Evolutionary conservation across 352 stramenopile species (phyloP), one percentile per base, ranked within the genome.

Genomic region (Globisporangium echinulatum): DNA sequence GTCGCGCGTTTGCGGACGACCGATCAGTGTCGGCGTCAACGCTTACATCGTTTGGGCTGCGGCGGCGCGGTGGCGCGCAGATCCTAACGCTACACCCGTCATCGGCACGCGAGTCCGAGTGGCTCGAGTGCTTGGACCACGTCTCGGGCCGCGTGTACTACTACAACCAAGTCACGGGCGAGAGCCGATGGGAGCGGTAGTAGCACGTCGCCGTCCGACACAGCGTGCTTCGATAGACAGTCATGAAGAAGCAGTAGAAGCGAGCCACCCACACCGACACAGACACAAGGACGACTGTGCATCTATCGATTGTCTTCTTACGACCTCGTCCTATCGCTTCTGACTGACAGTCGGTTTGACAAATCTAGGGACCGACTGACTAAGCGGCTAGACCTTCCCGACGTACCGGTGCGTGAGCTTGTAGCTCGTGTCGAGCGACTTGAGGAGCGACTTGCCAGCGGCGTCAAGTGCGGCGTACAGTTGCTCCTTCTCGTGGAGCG

Each of bases 401-500:
- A 72, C 83, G 66, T 90, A 95, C 52, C 85, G 82, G 74, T 95
- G 75, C 19, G 79, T 90, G 58, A 91, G 79, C 66, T 93, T 95
- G 79, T 91, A 95, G 60, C 68, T 89, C 13, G 70, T 87, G 63
- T 95, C 85, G 56, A 95, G 69, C 40, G 73, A 82, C 72, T 93
- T 93, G 64, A 95, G 81, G 59, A 95, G 63, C 54, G 83, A 88
- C 64, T 93, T 95, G 70, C 83, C 85, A 2, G 82, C 85, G 13
- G 83, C 75, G 60, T 95, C 84, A 15, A 95, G 73, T 37, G 82
- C 79, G 10, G 77, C 80, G 59, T 87, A 95, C 7, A 95, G 74
- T 58, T 95, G 85, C 39, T 95, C 85, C 63, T 93, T 93, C 50
- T 95, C 85, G 64, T 80, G 89, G 46, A 71, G 63, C 17, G 85